These are phyloP conservation scores for Endothia cerciana DNA, from an alignment of 2,329 filamentous ascomycete genomes.

Conservation along the genomic window DNA sequence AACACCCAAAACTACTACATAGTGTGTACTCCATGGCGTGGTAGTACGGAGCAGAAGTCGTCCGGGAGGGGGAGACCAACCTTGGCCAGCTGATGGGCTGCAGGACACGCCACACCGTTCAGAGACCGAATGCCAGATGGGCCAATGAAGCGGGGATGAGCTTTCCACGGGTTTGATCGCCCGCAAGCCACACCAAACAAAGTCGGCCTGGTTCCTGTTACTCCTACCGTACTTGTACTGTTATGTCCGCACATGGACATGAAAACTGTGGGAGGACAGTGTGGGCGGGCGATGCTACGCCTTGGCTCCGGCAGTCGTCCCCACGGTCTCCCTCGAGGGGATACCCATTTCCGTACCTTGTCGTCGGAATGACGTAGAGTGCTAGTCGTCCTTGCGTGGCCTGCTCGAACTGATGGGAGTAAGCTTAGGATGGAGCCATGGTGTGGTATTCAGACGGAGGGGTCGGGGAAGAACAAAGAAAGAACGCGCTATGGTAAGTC, in stretches of 20 bases:
- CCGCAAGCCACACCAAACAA: slow-evolving; percentile 1
- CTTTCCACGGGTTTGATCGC: background rate
- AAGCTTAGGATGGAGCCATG: background rate
- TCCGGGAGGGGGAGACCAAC: background rate
- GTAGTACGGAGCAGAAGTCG: background rate
- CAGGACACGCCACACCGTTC: slow-evolving; percentile 10
- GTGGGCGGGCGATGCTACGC: background rate
- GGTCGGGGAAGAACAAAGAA: background rate
- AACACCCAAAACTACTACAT: background rate
- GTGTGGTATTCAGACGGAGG: background rate
- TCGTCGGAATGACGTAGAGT: background rate
- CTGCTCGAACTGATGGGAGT: background rate
- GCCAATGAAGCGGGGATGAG: background rate
- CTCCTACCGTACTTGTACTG: too few relatives aligned
- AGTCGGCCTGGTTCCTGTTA: background rate
- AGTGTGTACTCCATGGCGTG: too few relatives aligned
- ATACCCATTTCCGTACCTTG: background rate
- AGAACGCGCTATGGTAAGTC: background rate
- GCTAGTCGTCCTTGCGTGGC: too few relatives aligned
- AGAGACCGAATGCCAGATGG: background rate
- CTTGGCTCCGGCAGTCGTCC: background rate
- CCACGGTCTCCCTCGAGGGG: background rate
- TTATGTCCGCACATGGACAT: background rate
- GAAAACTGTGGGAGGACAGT: background rate
- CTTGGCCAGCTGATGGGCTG: slow-evolving; percentile 9